Conservation (phyloP, 352 stramenopile species). For the Globisporangium emineosum region DNA sequence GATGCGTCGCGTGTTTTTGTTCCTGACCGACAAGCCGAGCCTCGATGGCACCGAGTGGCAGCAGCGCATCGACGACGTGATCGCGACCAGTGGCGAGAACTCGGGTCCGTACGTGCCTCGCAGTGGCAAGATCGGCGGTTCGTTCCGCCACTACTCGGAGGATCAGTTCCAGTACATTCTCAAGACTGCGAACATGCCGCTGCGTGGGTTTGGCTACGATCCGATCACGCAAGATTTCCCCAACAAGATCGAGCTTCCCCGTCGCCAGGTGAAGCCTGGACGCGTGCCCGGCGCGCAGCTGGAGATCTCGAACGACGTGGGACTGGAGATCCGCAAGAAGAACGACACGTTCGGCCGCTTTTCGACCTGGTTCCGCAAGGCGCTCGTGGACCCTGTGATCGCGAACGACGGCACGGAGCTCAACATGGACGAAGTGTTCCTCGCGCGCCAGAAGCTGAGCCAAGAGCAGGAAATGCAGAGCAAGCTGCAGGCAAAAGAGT, state of each 20-base stretch:
- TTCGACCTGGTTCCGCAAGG: conserved; percentile 81
- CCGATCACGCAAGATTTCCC: conserved; percentile 78
- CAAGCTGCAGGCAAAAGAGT: conserved; percentile 14
- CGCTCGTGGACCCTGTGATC: conserved; percentile 70
- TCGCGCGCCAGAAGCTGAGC: conserved; percentile 34
- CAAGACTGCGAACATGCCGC: conserved; percentile 68
- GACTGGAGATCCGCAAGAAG: conserved; percentile 71
- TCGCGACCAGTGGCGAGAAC: conserved; percentile 54
- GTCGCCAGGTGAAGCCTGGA: conserved; percentile 78
- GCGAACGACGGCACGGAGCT: conserved; percentile 74
- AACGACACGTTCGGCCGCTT: conserved; percentile 77
- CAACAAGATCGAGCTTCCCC: conserved; percentile 58
- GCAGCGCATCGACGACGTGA: conserved; percentile 56
- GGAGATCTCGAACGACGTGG: conserved; percentile 56
- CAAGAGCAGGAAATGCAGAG: conserved; percentile 23
- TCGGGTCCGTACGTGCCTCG: conserved; percentile 78
- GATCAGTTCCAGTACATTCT: conserved; percentile 84
- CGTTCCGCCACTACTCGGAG: conserved; percentile 79
- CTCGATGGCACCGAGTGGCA: conserved; percentile 82
- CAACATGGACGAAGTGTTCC: conserved; percentile 81
- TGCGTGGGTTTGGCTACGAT: conserved; percentile 87
- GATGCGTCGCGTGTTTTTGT: conserved; percentile 77
- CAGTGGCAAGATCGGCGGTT: conserved; percentile 82
- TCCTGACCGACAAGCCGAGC: conserved; percentile 53
- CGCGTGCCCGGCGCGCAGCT: conserved; percentile 42